Evolutionary conservation across 2,329 filamentous ascomycete genomes (phyloP).

Genomic region (Trichoderma sp.): DNA sequence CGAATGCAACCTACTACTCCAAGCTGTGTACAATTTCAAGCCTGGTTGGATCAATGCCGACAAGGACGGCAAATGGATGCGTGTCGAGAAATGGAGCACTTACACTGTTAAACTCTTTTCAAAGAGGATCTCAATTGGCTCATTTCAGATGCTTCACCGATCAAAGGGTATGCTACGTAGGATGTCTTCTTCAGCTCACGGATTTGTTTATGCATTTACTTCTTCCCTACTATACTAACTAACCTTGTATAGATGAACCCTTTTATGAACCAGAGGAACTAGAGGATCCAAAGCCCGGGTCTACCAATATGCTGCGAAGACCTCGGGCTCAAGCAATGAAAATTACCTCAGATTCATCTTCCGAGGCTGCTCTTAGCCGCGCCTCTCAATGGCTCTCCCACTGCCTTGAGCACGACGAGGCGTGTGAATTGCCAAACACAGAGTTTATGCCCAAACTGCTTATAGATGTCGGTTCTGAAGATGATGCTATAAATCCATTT

Average conservation of each 20-base stretch:
- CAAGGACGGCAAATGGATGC: neutral
- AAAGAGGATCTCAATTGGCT: neutral
- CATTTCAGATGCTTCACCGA: neutral
- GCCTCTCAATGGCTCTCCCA: neutral
- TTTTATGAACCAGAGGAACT: neutral
- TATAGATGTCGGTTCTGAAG: neutral
- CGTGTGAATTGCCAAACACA: neutral
- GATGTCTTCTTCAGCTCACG: neutral
- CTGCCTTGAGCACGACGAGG: neutral
- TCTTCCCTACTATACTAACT: no score
- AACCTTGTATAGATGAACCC: neutral
- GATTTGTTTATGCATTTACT: rapidly evolving
- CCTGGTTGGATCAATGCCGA: neutral
- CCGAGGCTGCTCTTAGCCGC: neutral
- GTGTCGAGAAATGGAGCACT: neutral
- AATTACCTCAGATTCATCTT: neutral
- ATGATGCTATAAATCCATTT: neutral
- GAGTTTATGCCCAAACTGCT: neutral
- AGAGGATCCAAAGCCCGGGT: neutral
- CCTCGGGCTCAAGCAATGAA: neutral
- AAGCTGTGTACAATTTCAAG: neutral
- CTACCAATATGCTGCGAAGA: neutral
- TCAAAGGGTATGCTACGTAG: neutral
- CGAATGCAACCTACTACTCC: neutral
- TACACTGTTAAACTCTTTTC: neutral